Percentiles rank a stretch among this genome's conserved stretches.
phyloP scores from a whole-genome alignment of 345 rosid genomes.

The Linum usitatissimum region DNA sequence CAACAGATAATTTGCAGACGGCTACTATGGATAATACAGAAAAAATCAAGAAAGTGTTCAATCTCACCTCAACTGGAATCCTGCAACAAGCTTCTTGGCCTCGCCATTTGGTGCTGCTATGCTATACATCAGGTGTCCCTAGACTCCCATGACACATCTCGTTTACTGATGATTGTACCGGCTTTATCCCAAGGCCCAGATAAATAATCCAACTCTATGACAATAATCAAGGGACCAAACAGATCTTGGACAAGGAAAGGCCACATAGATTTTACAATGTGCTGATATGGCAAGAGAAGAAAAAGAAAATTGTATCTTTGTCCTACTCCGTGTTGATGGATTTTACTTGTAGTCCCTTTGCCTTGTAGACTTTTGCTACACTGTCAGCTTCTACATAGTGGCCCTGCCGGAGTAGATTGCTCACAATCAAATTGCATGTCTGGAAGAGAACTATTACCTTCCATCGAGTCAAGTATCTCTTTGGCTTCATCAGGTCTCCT shows the following conservation, averaged over 20 bases:
- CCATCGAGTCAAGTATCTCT: constrained; percentile 44
- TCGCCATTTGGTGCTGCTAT: constrained; percentile 37
- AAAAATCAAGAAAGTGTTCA: neutral
- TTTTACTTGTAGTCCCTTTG: constrained; percentile 20
- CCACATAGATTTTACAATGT: too few relatives aligned
- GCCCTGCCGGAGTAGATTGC: constrained; percentile 18
- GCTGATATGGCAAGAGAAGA: neutral
- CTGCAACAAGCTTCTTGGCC: constrained; percentile 63
- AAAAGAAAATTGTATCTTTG: neutral
- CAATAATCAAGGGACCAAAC: constrained; percentile 5
- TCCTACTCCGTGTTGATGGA: constrained; percentile 6
- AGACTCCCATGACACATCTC: constrained; percentile 9
- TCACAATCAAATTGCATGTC: constrained; percentile 37
- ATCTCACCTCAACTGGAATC: constrained; percentile 51
- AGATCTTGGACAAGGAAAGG: too few relatives aligned
- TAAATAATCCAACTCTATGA: constrained; percentile 38
- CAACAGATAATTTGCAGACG: neutral
- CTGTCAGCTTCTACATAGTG: constrained; percentile 22
- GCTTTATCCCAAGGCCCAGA: constrained; percentile 31
- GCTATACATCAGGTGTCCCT: constrained; percentile 10
- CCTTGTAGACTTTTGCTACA: constrained; percentile 15
- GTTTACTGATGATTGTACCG: constrained; percentile 7
- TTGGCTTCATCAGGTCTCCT: constrained; percentile 51
- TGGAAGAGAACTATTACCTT: constrained; percentile 48
- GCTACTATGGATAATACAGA: neutral